Evolutionary conservation across 2,329 filamentous ascomycete genomes (phyloP), one percentile per base, ranked within the genome.

Genomic region (Aureobasidium leucospermi): DNA sequence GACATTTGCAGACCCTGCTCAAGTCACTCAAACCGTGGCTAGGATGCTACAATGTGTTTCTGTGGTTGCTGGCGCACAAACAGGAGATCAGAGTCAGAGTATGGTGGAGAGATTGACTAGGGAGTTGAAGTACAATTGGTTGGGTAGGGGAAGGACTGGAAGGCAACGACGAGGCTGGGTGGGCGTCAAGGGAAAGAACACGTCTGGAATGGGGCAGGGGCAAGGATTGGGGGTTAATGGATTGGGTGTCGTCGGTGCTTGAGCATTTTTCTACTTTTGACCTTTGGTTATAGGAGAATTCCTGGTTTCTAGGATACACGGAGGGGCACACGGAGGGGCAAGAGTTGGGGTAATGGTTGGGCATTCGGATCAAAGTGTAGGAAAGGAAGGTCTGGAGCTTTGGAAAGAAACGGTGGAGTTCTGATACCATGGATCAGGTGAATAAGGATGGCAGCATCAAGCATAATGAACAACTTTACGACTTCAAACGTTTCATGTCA

Each of bases 41-140:
- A 81, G 93, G 53, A 96, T 99, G 90, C 78, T 99, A 63, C 94
- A 99, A 76, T 99, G 94, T 73, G 87, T 97, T 73, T 93, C 88
- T 70, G 91, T 99, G 7, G 79, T 99, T 23, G 89, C 90, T 3
- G 86, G 86, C 63, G 83, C 96, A 11, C 87, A 84, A 68, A 84
- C 80, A 0, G 83, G 82, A 9, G 90, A 95, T 64, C 85, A 87
- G 39, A 81, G 84, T 1, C 89, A 93, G 69, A 82, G 81, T 60
- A 90, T 87, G 73, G 88, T 97, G 68, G 88, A 93, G 63, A 84
- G 92, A 68, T 77, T 99, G 63, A 90, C 88, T 60, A 87, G 90
- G 69, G 85, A 94, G 66, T 78, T 99, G 62, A 99, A 97, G 75
- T 85, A 96, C 67, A 99, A 99, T 73, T 99, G 94, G 94, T 81